Evolutionary conservation across 306 rosid genomes (phyloP), one percentile per base, ranked within the genome.

Genomic region (Nissolia schottii): DNA sequence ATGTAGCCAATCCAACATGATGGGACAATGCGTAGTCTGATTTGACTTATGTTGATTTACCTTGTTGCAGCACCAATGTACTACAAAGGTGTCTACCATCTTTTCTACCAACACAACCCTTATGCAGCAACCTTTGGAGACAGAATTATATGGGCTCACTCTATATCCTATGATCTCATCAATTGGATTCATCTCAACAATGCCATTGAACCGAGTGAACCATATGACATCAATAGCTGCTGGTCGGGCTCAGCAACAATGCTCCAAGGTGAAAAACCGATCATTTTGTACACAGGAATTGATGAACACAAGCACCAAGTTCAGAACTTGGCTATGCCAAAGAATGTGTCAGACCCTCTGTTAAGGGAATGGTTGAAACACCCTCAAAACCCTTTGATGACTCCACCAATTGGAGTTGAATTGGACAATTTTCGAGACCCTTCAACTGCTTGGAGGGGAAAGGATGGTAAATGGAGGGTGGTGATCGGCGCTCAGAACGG

Each of bases 181-280:
- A 71, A 83, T 38, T 80, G 87, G 87, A 24, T 83, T 63, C 82
- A 76, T 59, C 73, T 76, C 31, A 73, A 77, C 3, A 41, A 45
- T 18, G 82, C 82, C 3, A 0, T 83, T 9, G 77, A 31, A 37
- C 87, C 87, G 13, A 69, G 78, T 19, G 79, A 72, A 3, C 77
- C 75, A 1, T 77, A 53, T 76, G 91, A 87, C 69, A 54, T 50
- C n/a, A 81, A 64, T 1, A 80, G 91, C 38, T 87, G 86, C 46
- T 87, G 78, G 81, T 87, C 88, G 2, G 91, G 91, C 73, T 87
- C 91, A 41, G 82, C 75, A 5, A 87, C 91, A 0, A 64, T 79
- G 29, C 77, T 87, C 22, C 56, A 48, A 1, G 81, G 75, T 4
- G 78, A 35, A 61, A 77, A 61, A 28, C 86, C 85, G 1, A 23